A percentile compares a stretch with the other conserved stretches of the same genome.
phyloP scores from a whole-genome alignment of 805 yeast species.

The Ogataea paraovalis region DNA sequence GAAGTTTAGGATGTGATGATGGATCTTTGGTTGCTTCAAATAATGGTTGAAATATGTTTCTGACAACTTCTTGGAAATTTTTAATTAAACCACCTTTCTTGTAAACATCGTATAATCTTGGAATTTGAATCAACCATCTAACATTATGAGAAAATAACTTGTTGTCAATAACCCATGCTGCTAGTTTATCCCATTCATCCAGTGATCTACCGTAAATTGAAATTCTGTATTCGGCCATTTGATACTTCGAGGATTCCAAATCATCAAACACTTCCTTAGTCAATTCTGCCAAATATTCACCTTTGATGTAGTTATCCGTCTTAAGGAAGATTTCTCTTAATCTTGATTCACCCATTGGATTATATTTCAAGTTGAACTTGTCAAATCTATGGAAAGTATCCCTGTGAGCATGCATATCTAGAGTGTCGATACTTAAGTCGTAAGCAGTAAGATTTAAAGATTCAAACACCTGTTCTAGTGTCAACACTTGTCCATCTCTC shows the following conservation, averaged over 20 bases:
- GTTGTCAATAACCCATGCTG: constrained; percentile 93
- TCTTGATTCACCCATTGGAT: constrained; percentile 97
- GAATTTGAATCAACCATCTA: constrained; percentile 95
- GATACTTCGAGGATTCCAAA: constrained; percentile 91
- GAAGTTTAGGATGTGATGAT: constrained; percentile 81
- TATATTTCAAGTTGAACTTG: constrained; percentile 93
- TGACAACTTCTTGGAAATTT: constrained; percentile 71
- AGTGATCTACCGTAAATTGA: constrained; percentile 87
- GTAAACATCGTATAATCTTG: constrained; percentile 88
- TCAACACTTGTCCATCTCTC: constrained; percentile 86
- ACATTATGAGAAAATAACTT: constrained; percentile 89
- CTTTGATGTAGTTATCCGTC: constrained; percentile 89
- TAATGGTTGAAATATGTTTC: constrained; percentile 79
- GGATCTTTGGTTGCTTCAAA: constrained; percentile 90
- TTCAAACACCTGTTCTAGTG: constrained; percentile 85
- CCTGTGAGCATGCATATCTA: constrained; percentile 99
- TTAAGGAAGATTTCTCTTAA: constrained; percentile 92
- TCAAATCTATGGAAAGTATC: constrained; percentile 98
- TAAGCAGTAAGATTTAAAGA: constrained; percentile 90
- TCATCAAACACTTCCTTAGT: constrained; percentile 93
- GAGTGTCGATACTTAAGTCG: constrained; percentile 91
- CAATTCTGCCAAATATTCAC: constrained; percentile 86
- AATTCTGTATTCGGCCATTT: constrained; percentile 94
- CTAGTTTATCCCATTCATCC: constrained; percentile 94
- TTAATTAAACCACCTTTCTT: constrained; percentile 67